A percentile compares a stretch with the other conserved stretches of the same genome.
Evolutionary conservation across 306 rosid species (phyloP).

Genomic region (Quercus variabilis): DNA sequence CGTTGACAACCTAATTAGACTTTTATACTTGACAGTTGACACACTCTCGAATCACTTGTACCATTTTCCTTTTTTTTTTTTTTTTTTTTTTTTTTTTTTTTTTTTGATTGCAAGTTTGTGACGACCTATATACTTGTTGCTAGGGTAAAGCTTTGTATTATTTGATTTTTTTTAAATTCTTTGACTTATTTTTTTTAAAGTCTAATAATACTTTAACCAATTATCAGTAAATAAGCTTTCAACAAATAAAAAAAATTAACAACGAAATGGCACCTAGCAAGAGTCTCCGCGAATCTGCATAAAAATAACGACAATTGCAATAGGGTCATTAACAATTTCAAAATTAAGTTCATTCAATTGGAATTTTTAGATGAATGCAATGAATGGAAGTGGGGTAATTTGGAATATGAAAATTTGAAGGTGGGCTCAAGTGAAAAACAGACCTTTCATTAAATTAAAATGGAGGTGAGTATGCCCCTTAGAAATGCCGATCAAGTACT

Average conservation of each 20-base stretch:
- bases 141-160: no score
- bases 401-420: slow-evolving; percentile 9
- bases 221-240: no score
- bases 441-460: slow-evolving; percentile 21
- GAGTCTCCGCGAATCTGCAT: neutral
- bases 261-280: neutral
- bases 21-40: neutral
- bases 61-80: no score
- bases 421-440: slow-evolving; percentile 31
- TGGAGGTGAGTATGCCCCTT: slow-evolving; percentile 11
- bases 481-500: neutral
- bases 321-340: neutral
- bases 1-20: neutral
- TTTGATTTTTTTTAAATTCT: no score
- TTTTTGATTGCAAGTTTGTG: no score
- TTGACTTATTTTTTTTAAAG: no score
- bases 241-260: no score
- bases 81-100: no score
- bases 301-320: neutral
- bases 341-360: neutral
- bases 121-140: no score
- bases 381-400: slow-evolving; percentile 16
- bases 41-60: no score
- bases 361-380: slow-evolving; percentile 16
- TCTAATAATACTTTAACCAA: no score